Conservation (phyloP, 208 protist species). For the Naegleria fowleri region DNA sequence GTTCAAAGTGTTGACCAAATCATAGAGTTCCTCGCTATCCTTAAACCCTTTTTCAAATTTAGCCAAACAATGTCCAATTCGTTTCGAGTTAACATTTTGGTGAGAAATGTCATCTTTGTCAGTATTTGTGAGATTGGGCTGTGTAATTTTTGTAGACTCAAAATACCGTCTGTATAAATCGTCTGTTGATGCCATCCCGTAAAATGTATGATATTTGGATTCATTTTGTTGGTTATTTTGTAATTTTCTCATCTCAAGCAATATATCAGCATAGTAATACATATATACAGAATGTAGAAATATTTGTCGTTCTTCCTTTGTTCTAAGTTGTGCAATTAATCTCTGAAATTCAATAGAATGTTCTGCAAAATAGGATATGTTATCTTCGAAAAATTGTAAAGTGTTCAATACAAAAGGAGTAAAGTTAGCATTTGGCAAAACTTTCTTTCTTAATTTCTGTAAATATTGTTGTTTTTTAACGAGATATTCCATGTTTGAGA, state of each 20-base stretch:
- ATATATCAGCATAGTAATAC: constrained; percentile 18
- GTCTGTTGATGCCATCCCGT: neutral
- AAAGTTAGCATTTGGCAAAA: neutral
- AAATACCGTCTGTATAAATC: neutral
- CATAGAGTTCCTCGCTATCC: neutral
- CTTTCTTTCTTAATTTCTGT: neutral
- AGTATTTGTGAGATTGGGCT: neutral
- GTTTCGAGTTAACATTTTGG: neutral
- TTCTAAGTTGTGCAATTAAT: constrained; percentile 4
- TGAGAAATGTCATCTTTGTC: neutral
- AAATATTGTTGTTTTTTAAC: neutral
- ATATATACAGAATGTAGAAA: constrained; percentile 20
- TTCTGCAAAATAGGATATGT: neutral
- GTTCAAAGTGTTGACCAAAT: neutral
- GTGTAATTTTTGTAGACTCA: neutral
- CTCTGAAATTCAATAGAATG: constrained; percentile 26
- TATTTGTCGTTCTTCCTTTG: constrained; percentile 7
- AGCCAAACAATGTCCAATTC: neutral
- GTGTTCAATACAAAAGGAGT: neutral
- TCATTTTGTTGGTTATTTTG: neutral
- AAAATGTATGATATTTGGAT: neutral
- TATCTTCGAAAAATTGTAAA: constrained; percentile 7
- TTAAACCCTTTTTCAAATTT: neutral
- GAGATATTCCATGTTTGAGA: neutral
- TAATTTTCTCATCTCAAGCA: neutral